Evolutionary conservation across 148 eudicot species (phyloP).

Genomic region (Fagopyrum esculentum): DNA sequence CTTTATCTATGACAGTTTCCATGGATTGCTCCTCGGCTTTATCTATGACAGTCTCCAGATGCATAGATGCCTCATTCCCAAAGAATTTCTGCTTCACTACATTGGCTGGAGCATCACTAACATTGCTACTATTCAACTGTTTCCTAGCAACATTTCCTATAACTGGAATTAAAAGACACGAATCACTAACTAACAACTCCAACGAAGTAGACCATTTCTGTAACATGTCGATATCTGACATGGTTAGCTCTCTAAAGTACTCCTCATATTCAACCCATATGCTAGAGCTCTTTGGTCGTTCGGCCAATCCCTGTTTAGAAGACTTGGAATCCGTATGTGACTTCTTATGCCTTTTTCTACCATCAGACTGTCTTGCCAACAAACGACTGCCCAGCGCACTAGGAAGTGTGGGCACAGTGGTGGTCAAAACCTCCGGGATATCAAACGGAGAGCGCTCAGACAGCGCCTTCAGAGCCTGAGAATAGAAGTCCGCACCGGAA

Average conservation of each 20-base stretch:
- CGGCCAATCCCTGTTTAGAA: constrained; percentile 27
- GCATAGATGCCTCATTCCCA: constrained; percentile 13
- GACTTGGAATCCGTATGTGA: constrained; percentile 46
- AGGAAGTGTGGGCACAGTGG: constrained; percentile 43
- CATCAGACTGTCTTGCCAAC: constrained; percentile 49
- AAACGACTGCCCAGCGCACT: constrained; percentile 44
- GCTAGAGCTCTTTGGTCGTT: constrained; percentile 32
- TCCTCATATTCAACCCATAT: constrained; percentile 73
- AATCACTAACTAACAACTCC: constrained; percentile 24
- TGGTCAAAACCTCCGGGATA: constrained; percentile 41
- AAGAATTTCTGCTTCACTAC: constrained; percentile 1
- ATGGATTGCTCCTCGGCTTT: constrained; percentile 23
- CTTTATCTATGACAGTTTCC: constrained; percentile 30
- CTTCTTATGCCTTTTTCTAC: constrained; percentile 69
- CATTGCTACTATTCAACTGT: constrained; percentile 20
- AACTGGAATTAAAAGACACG: constrained; percentile 41
- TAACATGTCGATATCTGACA: constrained; percentile 63
- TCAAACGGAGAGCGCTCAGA: constrained; percentile 78
- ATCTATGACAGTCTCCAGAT: constrained; percentile 8
- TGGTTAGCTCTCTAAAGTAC: constrained; percentile 61
- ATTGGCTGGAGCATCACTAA: constrained; percentile 5
- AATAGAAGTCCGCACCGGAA: constrained; percentile 41
- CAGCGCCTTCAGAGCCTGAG: constrained; percentile 70
- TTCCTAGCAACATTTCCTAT: constrained; percentile 22
- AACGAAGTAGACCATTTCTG: constrained; percentile 24